Base-by-base conservation (phyloP, 805 yeast genomes). In the Clavispora asparagi region DNA sequence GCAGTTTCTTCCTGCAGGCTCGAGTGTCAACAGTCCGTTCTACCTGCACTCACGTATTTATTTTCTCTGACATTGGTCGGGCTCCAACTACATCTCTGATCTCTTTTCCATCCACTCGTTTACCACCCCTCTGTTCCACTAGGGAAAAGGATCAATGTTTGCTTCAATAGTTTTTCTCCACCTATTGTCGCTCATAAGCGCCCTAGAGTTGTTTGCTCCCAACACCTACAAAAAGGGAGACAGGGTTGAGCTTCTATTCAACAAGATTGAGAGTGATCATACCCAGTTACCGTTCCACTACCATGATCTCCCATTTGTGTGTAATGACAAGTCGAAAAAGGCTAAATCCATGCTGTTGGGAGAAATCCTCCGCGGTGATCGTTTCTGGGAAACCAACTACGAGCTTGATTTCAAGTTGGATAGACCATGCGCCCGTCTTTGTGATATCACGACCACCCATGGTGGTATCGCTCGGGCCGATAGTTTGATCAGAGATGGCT, bases 291-390 rank as follows among this genome's bases (percentile, higher is more conserved):
- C 95, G 1, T 86, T 73, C 59, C 81, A 85, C 0, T 89, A 87
- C 62, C 82, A 85, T 62, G 87, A 83, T 46, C 69, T 90, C 42
- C 88, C 87, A 1, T 89, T 88, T 61, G 83, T 87, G 2, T 89
- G 96, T 64, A 88, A 92, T 0, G 81, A 86, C 9, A 56, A 59
- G 7, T 68, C 77, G 2, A 58, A 68, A 6, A 46, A 47, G 33
- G 70, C 79, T n/a, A 78, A 78, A 47, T 83, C 87, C 2, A 62
- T 87, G 39, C 83, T 90, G 6, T 62, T 89, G 19, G 87, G 90
- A 13, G 92, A 87, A 55, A 82, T 90, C 16, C 70, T 89, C 45
- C 73, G 84, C 44, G 96, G 96, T 12, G 96, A 89, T 58, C 68
- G 95, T 44, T 78, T 85, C 42, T 82, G 87, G 83, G 81, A 78